phyloP scores from a whole-genome alignment of 2,329 filamentous ascomycete species.

The Ceratocystis variospora region DNA sequence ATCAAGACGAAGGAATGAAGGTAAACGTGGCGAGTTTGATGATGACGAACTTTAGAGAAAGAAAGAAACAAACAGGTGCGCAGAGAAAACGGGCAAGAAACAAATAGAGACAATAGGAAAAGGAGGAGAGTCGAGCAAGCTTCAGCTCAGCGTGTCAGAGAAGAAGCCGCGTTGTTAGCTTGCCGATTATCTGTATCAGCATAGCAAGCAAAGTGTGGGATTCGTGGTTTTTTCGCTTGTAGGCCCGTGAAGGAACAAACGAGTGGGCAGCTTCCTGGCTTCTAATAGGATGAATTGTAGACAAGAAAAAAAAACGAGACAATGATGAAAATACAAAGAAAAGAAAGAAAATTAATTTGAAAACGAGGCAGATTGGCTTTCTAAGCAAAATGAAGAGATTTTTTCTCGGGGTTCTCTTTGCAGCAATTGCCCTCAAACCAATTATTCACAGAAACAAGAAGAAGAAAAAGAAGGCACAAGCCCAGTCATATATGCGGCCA shows the following conservation, averaged over 20 bases:
- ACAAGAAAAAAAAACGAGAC: conserved; percentile 1
- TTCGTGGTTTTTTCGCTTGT: conserved; percentile 6
- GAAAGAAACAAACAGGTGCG: neutral
- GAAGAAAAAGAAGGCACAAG: conserved; percentile 15
- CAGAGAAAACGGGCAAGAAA: neutral
- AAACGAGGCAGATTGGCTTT: neutral
- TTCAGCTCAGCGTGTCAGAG: neutral
- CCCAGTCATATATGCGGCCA: conserved; percentile 2
- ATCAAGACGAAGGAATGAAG: too few species aligned
- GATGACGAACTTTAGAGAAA: neutral
- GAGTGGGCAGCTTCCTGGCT: neutral
- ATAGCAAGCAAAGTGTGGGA: neutral
- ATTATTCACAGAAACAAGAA: conserved; percentile 10
- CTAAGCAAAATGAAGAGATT: neutral
- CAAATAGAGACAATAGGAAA: neutral
- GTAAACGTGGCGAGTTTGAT: neutral
- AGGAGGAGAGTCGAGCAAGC: neutral
- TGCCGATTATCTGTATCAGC: neutral
- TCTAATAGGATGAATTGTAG: conserved; percentile 6
- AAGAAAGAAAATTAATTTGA: conserved; percentile 16
- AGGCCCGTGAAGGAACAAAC: neutral
- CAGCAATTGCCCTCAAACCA: neutral
- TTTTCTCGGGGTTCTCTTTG: neutral
- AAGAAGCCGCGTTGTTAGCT: neutral
- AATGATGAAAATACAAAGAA: neutral